Evolutionary conservation across 2,329 filamentous ascomycete species (phyloP).

Genomic region (Fusarium fujikuroi): DNA sequence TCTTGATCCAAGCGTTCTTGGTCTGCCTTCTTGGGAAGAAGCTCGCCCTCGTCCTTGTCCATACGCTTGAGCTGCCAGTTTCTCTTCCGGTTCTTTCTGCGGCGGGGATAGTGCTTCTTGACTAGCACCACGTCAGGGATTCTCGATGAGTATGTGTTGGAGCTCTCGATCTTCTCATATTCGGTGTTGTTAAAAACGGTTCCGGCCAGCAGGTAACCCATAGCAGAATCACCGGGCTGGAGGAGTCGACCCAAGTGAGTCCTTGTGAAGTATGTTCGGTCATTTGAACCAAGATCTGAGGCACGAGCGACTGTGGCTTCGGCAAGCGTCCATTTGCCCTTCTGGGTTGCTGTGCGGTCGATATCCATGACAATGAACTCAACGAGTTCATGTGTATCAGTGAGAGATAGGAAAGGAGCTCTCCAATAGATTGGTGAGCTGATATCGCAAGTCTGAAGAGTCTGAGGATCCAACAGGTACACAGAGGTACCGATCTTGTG

Average conservation of each 20-base stretch:
- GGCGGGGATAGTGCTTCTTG: slow-evolving; percentile 94
- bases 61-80: slow-evolving; percentile 97
- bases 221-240: slow-evolving; percentile 87
- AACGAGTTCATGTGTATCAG: slow-evolving; percentile 84
- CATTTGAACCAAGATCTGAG: slow-evolving; percentile 85
- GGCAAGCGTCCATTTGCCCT: slow-evolving; percentile 84
- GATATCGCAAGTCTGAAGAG: slow-evolving; percentile 90
- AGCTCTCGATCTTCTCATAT: slow-evolving; percentile 84
- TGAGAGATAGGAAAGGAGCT: slow-evolving; percentile 82
- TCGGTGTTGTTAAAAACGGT: slow-evolving; percentile 93
- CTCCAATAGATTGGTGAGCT: slow-evolving; percentile 89
- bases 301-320: slow-evolving; percentile 90
- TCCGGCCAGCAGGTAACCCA: slow-evolving; percentile 92
- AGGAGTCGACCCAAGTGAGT: slow-evolving; percentile 90
- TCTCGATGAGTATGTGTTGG: slow-evolving; percentile 76
- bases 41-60: slow-evolving; percentile 87
- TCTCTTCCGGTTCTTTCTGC: slow-evolving; percentile 81
- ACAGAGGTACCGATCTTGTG: slow-evolving; percentile 88
- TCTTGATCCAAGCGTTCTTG: slow-evolving; percentile 90
- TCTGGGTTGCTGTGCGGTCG: slow-evolving; percentile 78
- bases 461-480: slow-evolving; percentile 89
- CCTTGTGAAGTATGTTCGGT: slow-evolving; percentile 87
- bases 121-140: slow-evolving; percentile 95
- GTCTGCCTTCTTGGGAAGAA: slow-evolving; percentile 86
- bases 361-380: slow-evolving; percentile 98